phyloP scores from a whole-genome alignment of 805 yeast genomes.

The Candida suzukii region DNA sequence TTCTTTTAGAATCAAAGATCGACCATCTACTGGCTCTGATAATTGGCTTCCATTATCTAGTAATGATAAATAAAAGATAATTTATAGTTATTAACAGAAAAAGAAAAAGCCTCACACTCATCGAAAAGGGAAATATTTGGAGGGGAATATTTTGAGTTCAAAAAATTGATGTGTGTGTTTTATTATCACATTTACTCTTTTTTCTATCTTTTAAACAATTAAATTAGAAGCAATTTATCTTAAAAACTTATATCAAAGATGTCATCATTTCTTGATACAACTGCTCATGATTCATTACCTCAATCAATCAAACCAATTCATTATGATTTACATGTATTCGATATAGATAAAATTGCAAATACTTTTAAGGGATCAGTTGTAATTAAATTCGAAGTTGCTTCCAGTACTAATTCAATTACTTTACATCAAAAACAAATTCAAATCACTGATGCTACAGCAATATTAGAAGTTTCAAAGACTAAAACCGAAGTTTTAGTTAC shows the following conservation, averaged over 20 bases:
- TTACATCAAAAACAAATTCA: slow-evolving; percentile 41
- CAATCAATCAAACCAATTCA: slow-evolving; percentile 60
- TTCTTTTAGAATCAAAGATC: no score
- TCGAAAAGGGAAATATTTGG: no score
- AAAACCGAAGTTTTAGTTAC: slow-evolving; percentile 17
- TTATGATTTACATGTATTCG: slow-evolving; percentile 55
- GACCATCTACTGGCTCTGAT: no score
- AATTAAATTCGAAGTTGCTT: slow-evolving; percentile 39
- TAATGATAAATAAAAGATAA: background rate
- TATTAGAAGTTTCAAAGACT: slow-evolving; percentile 15
- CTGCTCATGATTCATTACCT: slow-evolving; percentile 42
- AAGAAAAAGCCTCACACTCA: no score
- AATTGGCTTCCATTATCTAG: background rate
- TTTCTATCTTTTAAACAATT: no score
- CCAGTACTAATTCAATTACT: slow-evolving; percentile 35
- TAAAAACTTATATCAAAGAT: background rate
- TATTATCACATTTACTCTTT: no score
- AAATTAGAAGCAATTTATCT: no score
- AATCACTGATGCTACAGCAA: slow-evolving; percentile 18
- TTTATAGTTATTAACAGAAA: no score
- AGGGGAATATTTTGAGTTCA: no score
- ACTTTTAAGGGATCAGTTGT: slow-evolving; percentile 40
- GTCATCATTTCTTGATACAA: slow-evolving; percentile 18
- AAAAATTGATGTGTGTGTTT: no score
- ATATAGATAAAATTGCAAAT: slow-evolving; percentile 46